Conservation (phyloP, 75 land plant species). For the Sequoia sempervirens region DNA sequence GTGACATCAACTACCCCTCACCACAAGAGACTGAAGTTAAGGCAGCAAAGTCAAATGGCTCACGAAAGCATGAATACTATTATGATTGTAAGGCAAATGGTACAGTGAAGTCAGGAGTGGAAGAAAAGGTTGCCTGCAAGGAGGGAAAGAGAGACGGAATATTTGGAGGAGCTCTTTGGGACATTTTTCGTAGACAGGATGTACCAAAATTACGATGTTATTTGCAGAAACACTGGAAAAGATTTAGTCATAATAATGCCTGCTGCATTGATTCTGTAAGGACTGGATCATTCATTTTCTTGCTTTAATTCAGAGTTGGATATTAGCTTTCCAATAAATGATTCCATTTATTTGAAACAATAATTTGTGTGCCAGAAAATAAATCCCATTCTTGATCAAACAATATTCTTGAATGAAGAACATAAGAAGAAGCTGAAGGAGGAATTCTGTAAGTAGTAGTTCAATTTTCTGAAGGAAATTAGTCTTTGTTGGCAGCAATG, state of each 20-base stretch:
- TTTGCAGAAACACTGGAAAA: conserved; percentile 37
- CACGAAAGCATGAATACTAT: background rate
- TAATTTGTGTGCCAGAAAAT: conserved; percentile 23
- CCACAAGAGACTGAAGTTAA: background rate
- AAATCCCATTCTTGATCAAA: conserved; percentile 47
- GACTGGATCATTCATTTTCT: background rate
- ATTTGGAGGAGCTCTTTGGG: conserved; percentile 61
- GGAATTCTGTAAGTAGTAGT: conserved; percentile 35
- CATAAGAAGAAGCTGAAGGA: conserved; percentile 50
- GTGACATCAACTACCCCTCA: background rate
- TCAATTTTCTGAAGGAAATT: background rate
- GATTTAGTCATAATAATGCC: conserved; percentile 20
- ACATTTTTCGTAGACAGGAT: conserved; percentile 68
- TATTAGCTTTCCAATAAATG: background rate
- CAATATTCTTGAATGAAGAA: conserved; percentile 32
- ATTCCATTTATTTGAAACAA: background rate
- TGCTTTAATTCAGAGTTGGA: background rate
- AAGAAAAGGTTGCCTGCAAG: background rate
- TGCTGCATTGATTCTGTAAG: conserved; percentile 31
- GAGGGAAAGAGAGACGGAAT: background rate
- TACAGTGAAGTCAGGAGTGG: background rate
- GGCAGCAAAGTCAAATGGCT: background rate
- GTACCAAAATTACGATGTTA: conserved; percentile 52
- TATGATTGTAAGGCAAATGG: background rate
- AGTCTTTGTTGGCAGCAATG: background rate